Conservation (phyloP, 2,329 filamentous ascomycete species). For the Fusarium secorum region DNA sequence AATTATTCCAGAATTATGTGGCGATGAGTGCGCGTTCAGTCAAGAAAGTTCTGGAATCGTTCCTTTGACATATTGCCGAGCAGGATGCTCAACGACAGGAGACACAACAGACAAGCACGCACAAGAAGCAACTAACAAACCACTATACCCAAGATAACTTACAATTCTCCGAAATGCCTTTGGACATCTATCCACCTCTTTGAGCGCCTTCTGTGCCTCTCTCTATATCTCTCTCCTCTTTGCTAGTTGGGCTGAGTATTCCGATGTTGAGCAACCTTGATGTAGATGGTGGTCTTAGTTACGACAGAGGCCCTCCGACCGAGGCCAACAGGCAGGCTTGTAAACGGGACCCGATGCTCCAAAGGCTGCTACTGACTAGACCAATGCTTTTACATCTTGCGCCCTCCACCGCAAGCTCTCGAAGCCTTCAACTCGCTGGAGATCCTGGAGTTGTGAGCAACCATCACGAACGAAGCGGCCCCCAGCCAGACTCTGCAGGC, state of each 20-base stretch:
- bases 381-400: accelerated
- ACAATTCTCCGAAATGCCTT: not conserved
- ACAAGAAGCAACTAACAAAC: not conserved
- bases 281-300: not conserved
- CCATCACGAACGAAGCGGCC: not conserved
- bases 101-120: not conserved
- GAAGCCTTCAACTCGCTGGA: too few relatives aligned
- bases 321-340: not conserved
- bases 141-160: not conserved
- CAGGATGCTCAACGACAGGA: not conserved
- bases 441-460: not conserved
- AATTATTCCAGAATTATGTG: too few relatives aligned
- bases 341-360: not conserved
- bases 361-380: accelerated
- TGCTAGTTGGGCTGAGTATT: too few relatives aligned
- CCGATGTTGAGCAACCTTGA: not conserved
- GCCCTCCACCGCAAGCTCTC: not conserved
- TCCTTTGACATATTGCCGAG: not conserved
- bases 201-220: not conserved
- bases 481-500: not conserved
- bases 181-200: accelerated
- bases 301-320: not conserved
- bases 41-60: not conserved
- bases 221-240: too few relatives aligned
- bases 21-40: accelerated